phyloP scores from a whole-genome alignment of 768 basidiomycete genomes.

The Amanita phalloides region DNA sequence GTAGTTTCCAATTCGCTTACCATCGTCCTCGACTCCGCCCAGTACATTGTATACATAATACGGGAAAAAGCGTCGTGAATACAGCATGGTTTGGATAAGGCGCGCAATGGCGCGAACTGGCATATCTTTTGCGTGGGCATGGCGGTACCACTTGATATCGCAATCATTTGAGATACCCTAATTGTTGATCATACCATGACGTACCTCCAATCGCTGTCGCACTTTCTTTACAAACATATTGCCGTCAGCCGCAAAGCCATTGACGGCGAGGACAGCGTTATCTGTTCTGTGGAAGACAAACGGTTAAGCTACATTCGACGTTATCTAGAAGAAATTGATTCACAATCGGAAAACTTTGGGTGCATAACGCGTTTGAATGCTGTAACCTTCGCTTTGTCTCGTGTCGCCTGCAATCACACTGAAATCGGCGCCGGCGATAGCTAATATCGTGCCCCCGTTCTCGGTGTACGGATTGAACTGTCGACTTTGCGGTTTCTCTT shows the following conservation, averaged over 20 bases:
- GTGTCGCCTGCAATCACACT: slow-evolving; percentile 95
- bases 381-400: slow-evolving; percentile 93
- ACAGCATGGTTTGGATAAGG: slow-evolving; percentile 97
- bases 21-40: slow-evolving; percentile 93
- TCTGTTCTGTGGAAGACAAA: slow-evolving; percentile 52
- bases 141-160: slow-evolving; percentile 79
- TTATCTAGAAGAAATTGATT: slow-evolving; percentile 18
- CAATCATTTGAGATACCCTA: background rate
- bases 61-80: slow-evolving; percentile 93
- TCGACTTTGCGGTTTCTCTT: slow-evolving; percentile 35
- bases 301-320: slow-evolving; percentile 4
- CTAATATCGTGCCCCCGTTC: slow-evolving; percentile 94
- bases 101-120: slow-evolving; percentile 95
- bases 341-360: slow-evolving; percentile 92
- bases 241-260: slow-evolving; percentile 95
- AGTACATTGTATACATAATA: slow-evolving; percentile 97
- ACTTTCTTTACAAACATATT: slow-evolving; percentile 97
- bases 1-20: slow-evolving; percentile 34
- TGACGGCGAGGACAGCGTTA: slow-evolving; percentile 87
- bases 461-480: slow-evolving; percentile 85
- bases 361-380: slow-evolving; percentile 94
- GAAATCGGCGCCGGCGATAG: slow-evolving; percentile 90
- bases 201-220: slow-evolving; percentile 88
- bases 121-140: slow-evolving; percentile 96
- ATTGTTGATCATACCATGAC: slow-evolving; percentile 3